Evolutionary conservation across 78 protist genomes (phyloP).

Genomic region (Chrysochromulina parva): DNA sequence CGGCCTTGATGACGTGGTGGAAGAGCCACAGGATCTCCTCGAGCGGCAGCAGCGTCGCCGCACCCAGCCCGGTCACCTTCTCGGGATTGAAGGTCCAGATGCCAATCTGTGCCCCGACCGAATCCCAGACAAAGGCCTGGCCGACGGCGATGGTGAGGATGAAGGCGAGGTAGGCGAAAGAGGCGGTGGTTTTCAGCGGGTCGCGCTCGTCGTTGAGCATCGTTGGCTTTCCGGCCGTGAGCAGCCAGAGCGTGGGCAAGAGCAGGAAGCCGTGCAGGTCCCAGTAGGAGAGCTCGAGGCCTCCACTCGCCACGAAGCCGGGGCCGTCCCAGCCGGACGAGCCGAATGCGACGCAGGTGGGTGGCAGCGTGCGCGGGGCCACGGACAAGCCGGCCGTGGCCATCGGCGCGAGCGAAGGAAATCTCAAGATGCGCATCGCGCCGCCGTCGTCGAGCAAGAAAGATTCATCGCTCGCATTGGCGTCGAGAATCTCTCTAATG

Average conservation of each 20-base stretch:
- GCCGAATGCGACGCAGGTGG: too few relatives aligned
- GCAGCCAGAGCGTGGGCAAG: background rate
- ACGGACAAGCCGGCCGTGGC: too few relatives aligned
- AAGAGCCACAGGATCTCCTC: background rate
- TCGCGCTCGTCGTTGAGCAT: background rate
- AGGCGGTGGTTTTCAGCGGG: background rate
- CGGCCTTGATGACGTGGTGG: slow-evolving; percentile 5
- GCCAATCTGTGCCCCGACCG: background rate
- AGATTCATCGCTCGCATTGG: too few relatives aligned
- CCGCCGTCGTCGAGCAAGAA: too few relatives aligned
- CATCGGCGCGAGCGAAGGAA: too few relatives aligned
- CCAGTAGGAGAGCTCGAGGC: background rate
- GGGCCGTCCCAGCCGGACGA: background rate
- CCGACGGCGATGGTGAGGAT: background rate
- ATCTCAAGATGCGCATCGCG: too few relatives aligned
- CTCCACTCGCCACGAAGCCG: background rate
- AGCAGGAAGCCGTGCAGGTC: background rate
- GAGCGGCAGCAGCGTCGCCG: background rate
- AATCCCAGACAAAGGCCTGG: background rate
- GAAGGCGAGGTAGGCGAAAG: background rate
- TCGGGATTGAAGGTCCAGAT: background rate
- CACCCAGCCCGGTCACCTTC: background rate
- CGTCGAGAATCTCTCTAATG: too few relatives aligned
- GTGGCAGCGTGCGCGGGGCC: too few relatives aligned
- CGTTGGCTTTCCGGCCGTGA: background rate